Base-by-base conservation (phyloP, 2,329 filamentous ascomycete species). In the Fonsecaea nubica region DNA sequence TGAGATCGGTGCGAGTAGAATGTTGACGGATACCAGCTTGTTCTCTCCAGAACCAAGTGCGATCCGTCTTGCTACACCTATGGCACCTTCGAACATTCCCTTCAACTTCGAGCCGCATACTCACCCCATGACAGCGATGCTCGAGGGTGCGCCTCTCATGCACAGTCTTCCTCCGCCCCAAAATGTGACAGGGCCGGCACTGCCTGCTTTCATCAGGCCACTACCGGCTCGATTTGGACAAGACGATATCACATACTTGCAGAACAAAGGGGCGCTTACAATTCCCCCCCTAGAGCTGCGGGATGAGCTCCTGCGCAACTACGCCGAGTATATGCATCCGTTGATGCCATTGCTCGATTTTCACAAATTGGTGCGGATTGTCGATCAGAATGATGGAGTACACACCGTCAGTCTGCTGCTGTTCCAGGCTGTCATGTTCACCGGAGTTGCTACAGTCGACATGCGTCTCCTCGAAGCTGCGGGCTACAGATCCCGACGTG, bases 361-460 rank as follows among this genome's bases (percentile, higher is more conserved):
- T 54, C 83, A 87, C 69, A 85, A 88, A 30, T 86, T 88, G 63
- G 74, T 88, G 10, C 77, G 77, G 62, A 92, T 80, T 83, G 97
- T 50, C 87, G 86, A 50, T 86, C 89, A 59, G 92, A 90, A 15
- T 93, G 93, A 1, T 96, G 91, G 75, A 77, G 85, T 4, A 89
- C 18, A 36, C 25, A 10, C n/a, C 45, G 85, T 93, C 73, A 97
- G 93, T 79, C 81, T 97, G 73, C 86, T 97, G 64, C 81, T 97
- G 2, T 97, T 96, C 78, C 93, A 97, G 76, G 91, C 93, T 8
- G 90, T 97, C 74, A 96, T 97, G 92, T 97, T 97, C 76, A 90
- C 92, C 1, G 92, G 91, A 1, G 90, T 91, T 2, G 92, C 93
- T 0, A 96, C 93, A 76, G 89, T 96, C 45, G 45, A 21, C 25